phyloP scores from a whole-genome alignment of 495 filamentous ascomycete species.

The Aspergillus sclerotioniger region DNA sequence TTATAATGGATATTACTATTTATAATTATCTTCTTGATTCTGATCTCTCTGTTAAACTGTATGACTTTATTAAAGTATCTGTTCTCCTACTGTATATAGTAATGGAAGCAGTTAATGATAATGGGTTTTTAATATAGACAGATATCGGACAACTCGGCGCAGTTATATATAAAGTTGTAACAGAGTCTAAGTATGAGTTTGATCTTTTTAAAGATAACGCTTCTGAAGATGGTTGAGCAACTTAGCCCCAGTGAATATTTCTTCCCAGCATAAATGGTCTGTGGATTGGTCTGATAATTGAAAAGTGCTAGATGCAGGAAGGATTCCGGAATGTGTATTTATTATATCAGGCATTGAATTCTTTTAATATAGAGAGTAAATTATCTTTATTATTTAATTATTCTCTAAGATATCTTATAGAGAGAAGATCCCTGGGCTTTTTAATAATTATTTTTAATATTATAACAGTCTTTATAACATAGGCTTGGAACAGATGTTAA shows the following conservation, averaged over 20 bases:
- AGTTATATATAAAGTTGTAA: constrained; percentile 32
- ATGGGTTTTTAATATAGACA: constrained; percentile 22
- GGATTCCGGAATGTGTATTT: constrained; percentile 22
- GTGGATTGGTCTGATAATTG: constrained; percentile 30
- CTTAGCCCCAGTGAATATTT: constrained; percentile 20
- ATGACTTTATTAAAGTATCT: constrained; percentile 29
- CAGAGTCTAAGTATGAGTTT: constrained; percentile 24
- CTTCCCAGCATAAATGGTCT: constrained; percentile 26
- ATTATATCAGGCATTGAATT: constrained; percentile 23
- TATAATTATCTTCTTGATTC: constrained; percentile 31
- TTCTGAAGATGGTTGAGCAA: constrained; percentile 20
- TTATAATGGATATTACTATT: constrained; percentile 31
- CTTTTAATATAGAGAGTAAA: constrained; percentile 5
- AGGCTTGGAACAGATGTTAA: no score
- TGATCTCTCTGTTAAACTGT: constrained; percentile 30
- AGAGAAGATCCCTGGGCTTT: no score
- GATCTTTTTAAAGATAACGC: constrained; percentile 28
- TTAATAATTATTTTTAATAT: not conserved
- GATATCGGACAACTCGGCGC: constrained; percentile 30
- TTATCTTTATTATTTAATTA: no score
- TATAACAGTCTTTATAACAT: not conserved
- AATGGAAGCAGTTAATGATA: constrained; percentile 28
- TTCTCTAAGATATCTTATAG: no score
- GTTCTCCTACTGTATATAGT: constrained; percentile 24
- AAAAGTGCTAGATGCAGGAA: constrained; percentile 28